Percentiles rank a stretch among this genome's conserved stretches.
Conservation (phyloP, 345 rosid genomes). For the Hibiscus tridactylites region DNA sequence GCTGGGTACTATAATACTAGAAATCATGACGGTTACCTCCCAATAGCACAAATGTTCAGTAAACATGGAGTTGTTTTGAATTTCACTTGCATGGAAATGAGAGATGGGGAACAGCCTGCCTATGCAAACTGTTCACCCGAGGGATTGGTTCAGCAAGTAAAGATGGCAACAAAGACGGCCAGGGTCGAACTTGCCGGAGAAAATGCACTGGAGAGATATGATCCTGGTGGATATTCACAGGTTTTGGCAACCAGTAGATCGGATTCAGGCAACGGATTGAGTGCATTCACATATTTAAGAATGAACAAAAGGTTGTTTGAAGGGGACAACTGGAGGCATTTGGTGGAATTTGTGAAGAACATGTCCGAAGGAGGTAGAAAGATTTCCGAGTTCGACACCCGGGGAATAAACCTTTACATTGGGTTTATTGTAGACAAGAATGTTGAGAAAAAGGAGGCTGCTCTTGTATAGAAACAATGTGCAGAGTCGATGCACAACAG, state of each 20-base stretch:
- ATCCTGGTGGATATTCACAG: conserved; percentile 60
- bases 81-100: conserved; percentile 99
- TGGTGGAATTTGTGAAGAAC: conserved; percentile 70
- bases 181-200: conserved; percentile 80
- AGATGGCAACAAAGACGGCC: conserved; percentile 53
- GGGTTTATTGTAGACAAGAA: conserved; percentile 46
- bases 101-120: conserved; percentile 63
- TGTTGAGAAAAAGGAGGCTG: conserved; percentile 29
- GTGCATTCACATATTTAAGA: conserved; percentile 82
- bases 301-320: conserved; percentile 84
- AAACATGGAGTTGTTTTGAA: conserved; percentile 62
- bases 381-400: conserved; percentile 45
- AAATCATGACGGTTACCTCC: conserved; percentile 62
- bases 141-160: conserved; percentile 81
- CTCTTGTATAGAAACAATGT: conserved; percentile 29
- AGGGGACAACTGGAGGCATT: conserved; percentile 67
- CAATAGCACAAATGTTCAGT: conserved; percentile 64
- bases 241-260: conserved; percentile 69
- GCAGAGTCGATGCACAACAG: neutral
- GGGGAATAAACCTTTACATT: conserved; percentile 50
- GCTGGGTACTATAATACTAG: conserved; percentile 88
- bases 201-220: conserved; percentile 85
- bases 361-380: conserved; percentile 69
- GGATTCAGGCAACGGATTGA: conserved; percentile 62
- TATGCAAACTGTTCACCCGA: conserved; percentile 81